Conservation (phyloP, 345 rosid species). For the Eucalyptus brandiana region DNA sequence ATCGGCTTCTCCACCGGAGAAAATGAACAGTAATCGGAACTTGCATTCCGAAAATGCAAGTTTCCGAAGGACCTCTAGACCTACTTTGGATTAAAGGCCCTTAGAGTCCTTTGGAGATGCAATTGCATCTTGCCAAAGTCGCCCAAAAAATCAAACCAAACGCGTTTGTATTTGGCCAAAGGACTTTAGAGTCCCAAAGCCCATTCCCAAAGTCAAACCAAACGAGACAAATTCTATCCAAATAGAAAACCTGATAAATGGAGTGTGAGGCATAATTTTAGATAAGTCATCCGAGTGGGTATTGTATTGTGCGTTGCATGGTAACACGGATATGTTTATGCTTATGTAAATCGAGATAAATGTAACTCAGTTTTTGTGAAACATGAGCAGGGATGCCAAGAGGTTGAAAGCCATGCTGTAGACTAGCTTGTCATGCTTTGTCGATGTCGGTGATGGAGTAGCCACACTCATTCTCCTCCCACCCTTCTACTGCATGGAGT, state of each 20-base stretch:
- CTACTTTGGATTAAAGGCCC: too few species aligned
- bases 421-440: constrained; percentile 46
- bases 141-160: too few species aligned
- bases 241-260: background rate
- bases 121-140: too few species aligned
- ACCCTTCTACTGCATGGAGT: constrained; percentile 51
- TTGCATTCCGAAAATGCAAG: too few species aligned
- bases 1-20: too few species aligned
- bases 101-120: too few species aligned
- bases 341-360: background rate
- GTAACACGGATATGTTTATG: background rate
- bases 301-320: background rate
- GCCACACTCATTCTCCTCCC: constrained; percentile 55
- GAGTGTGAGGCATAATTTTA: background rate
- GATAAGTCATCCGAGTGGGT: background rate
- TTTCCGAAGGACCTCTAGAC: too few species aligned
- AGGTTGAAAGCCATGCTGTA: constrained; percentile 46
- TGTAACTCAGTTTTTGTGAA: background rate
- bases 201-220: too few species aligned
- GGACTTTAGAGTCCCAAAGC: too few species aligned
- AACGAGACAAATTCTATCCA: background rate
- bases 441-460: constrained; percentile 6
- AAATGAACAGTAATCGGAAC: too few species aligned
- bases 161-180: too few species aligned
- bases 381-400: background rate